A percentile compares a stretch with the other conserved stretches of the same genome.
phyloP scores from a whole-genome alignment of 2,329 filamentous ascomycete species.

The Botrytis fragariae region DNA sequence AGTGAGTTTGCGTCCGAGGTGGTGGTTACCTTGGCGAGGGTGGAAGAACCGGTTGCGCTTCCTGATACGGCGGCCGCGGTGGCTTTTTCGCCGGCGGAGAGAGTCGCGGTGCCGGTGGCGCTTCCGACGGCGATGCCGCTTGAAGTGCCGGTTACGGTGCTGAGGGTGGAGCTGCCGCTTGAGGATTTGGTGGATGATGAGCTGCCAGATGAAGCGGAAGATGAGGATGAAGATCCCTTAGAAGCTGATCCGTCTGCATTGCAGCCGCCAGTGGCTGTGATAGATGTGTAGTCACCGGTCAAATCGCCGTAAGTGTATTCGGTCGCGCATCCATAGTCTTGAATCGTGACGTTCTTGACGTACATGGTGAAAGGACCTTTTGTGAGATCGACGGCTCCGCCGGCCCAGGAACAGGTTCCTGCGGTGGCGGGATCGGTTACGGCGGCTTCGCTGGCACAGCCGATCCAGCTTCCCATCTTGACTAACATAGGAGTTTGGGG shows the following conservation, averaged over 20 bases:
- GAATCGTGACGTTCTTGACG: conserved; percentile 49
- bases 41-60: neutral
- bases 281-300: conserved; percentile 48
- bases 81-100: conserved; percentile 21
- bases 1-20: conserved; percentile 15
- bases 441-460: conserved; percentile 36
- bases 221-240: neutral
- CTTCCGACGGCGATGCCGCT: conserved; percentile 16
- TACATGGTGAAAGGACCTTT: conserved; percentile 51
- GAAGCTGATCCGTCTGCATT: conserved; percentile 20
- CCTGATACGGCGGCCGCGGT: neutral
- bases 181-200: neutral
- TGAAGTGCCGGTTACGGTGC: conserved; percentile 18
- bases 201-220: neutral
- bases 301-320: conserved; percentile 51
- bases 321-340: conserved; percentile 49
- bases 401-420: conserved; percentile 67
- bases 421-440: conserved; percentile 45
- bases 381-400: conserved; percentile 50
- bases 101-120: conserved; percentile 21
- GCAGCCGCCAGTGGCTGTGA: conserved; percentile 40
- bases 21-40: conserved; percentile 33
- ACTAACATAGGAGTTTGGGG: conserved; percentile 69
- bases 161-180: neutral
- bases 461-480: conserved; percentile 59